phyloP scores from a whole-genome alignment of 1,284 basidiomycete genomes.

The Fistulinella cinereoalba region DNA sequence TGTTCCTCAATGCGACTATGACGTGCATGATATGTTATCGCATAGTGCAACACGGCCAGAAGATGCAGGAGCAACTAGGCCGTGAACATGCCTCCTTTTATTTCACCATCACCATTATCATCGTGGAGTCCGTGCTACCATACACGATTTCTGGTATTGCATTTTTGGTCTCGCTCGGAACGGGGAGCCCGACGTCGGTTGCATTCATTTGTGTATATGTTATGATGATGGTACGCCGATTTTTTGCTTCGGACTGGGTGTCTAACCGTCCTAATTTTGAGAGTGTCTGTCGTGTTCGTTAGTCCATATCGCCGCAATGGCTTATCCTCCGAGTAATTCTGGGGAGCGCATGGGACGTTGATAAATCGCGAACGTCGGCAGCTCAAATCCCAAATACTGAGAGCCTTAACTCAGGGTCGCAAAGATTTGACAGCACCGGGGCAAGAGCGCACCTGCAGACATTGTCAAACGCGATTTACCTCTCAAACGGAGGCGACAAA shows the following conservation, averaged over 20 bases:
- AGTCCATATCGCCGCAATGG: slow-evolving; percentile 33
- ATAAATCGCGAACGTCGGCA: too few relatives aligned
- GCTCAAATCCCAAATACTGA: too few relatives aligned
- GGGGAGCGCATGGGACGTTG: slow-evolving; percentile 12
- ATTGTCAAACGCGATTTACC: slow-evolving; percentile 1
- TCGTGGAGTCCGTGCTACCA: slow-evolving; percentile 30
- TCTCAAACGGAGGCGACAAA: not conserved
- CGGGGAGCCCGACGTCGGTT: slow-evolving; percentile 10
- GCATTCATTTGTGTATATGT: slow-evolving; percentile 16
- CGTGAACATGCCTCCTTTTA: slow-evolving; percentile 17
- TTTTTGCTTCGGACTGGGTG: not conserved
- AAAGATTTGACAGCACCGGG: not conserved
- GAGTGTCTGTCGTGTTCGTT: not conserved
- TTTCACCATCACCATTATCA: slow-evolving; percentile 13
- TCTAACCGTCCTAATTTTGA: too few relatives aligned
- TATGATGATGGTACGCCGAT: slow-evolving; percentile 20
- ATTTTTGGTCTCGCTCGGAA: slow-evolving; percentile 18
- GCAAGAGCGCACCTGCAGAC: not conserved
- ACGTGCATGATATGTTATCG: slow-evolving; percentile 27
- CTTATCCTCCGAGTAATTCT: slow-evolving; percentile 24
- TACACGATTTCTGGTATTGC: too few relatives aligned
- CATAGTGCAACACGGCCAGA: slow-evolving; percentile 14
- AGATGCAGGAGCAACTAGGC: slow-evolving; percentile 10
- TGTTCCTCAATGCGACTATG: slow-evolving; percentile 18
- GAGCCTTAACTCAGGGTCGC: not conserved